Evolutionary conservation across 23 red algal genomes (phyloP).

Genomic region (Gracilaria domingensis): DNA sequence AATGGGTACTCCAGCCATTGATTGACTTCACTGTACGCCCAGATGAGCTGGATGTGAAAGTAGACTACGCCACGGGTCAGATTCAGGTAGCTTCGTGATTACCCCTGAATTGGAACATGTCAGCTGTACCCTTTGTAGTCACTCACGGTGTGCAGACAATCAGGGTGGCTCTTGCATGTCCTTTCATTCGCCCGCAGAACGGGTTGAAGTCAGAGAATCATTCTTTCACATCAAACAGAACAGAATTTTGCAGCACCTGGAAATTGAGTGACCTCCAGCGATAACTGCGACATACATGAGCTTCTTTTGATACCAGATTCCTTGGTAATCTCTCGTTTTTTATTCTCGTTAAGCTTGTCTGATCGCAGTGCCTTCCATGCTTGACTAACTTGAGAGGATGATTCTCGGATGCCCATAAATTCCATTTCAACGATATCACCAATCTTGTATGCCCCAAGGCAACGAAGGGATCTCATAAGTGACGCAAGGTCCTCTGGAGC

Average conservation of each 20-base stretch:
- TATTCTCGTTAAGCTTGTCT: not conserved
- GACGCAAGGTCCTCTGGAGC: not conserved
- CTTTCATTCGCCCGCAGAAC: too few relatives aligned
- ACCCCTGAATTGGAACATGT: too few relatives aligned
- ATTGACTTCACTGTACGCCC: constrained; percentile 53
- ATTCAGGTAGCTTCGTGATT: not conserved
- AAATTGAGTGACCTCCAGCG: too few relatives aligned
- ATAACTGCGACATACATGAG: not conserved
- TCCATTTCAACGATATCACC: not conserved
- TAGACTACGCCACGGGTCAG: constrained; percentile 51
- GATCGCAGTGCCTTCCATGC: not conserved
- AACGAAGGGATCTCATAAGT: not conserved
- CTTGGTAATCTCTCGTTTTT: not conserved
- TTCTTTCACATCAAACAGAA: too few relatives aligned
- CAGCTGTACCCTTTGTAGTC: too few relatives aligned
- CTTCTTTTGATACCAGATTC: constrained; percentile 16
- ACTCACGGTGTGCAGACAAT: too few relatives aligned
- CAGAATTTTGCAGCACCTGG: too few relatives aligned
- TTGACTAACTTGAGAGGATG: not conserved
- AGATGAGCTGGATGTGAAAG: constrained; percentile 49
- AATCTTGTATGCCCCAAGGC: not conserved
- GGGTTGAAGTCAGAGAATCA: too few relatives aligned
- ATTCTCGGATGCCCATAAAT: not conserved
- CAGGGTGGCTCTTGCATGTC: too few relatives aligned
- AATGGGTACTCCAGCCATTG: constrained; percentile 85